Base-by-base conservation (phyloP, 2,329 filamentous ascomycete species). In the Purpureocillium takamizusanense region DNA sequence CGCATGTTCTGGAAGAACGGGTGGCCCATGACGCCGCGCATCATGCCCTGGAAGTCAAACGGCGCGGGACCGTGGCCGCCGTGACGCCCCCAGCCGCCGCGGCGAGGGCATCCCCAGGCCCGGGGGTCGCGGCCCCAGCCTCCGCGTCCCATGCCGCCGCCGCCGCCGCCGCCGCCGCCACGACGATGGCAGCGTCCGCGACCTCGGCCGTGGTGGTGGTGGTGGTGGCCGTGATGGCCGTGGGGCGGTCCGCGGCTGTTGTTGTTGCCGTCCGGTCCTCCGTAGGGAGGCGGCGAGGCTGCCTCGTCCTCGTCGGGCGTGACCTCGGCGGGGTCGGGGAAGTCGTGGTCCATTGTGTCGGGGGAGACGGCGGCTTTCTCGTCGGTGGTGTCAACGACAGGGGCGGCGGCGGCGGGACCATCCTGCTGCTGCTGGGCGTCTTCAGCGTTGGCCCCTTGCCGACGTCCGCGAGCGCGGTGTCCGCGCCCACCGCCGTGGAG, bases 1-100 rank as follows among this genome's bases (percentile, higher is more conserved):
- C 60, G 60, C 40, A 71, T 46, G 34, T 56, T 55, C 33, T 61
- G 62, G 30, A 67, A 60, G 42, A 66, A 54, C 7, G 68, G 67
- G 44, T 72, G 65, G 42, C 46, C 47, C 4, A 59, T 55, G 41
- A 69, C 51, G 21, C 62, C 55, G 25, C 57, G 52, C 53, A 70
- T 59, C 46, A 67, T 45, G 27, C 53, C 54, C 17, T 54, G 45
- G 36, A 69, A 56, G 48, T 67, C 63, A 46, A 65, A 62, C 43
- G 45, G 54, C 40, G 15, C 49, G 34, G 48, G 45, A 35, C 51
- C 52, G 39, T 49, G 55, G 35, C 38, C 49, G 42, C 38, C 49
- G 46, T 36, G 54, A 46, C 40, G 52, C 33, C 50, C 39, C 37
- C 47, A 41, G 37, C 44, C 46, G 14, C 52, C 44, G 6, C 44